Evolutionary conservation across 164 flowering plant genomes (phyloP).

Genomic region (Liquidambar formosana): DNA sequence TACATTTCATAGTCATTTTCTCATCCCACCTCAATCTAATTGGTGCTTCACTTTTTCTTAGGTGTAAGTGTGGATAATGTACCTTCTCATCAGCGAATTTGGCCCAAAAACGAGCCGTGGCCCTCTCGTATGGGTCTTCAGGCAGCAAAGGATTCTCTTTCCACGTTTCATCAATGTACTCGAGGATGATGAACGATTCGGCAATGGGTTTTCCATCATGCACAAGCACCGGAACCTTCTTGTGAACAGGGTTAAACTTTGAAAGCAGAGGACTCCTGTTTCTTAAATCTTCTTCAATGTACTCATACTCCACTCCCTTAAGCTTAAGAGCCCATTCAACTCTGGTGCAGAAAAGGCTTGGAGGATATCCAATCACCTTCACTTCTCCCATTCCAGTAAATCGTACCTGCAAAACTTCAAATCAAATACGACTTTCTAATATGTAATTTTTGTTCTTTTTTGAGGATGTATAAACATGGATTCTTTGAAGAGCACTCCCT

Average conservation of each 20-base stretch:
- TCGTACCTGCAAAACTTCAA: too few relatives aligned
- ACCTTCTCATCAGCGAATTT: conserved; percentile 29
- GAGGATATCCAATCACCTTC: conserved; percentile 6
- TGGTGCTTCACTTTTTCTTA: too few relatives aligned
- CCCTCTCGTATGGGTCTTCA: conserved; percentile 21
- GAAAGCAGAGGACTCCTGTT: conserved; percentile 21
- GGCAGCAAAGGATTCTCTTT: conserved; percentile 21
- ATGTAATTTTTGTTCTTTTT: too few relatives aligned
- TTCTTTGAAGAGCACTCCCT: too few relatives aligned
- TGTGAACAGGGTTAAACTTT: conserved; percentile 21
- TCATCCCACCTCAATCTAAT: too few relatives aligned
- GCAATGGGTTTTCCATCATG: conserved; percentile 13
- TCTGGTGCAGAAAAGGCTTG: conserved; percentile 15
- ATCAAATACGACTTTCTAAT: too few relatives aligned
- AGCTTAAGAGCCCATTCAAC: conserved; percentile 28
- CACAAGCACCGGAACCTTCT: conserved; percentile 21
- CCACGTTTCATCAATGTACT: conserved; percentile 30
- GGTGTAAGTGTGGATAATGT: too few relatives aligned
- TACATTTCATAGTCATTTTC: too few relatives aligned
- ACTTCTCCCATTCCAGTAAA: conserved; percentile 6
- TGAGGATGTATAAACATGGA: too few relatives aligned
- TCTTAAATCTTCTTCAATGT: conserved; percentile 12
- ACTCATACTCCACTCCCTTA: conserved; percentile 20
- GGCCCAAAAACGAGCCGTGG: conserved; percentile 31
- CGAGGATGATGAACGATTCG: conserved; percentile 26